Base-by-base conservation (phyloP, 2,329 filamentous ascomycete species). In the Mollisiaceae sp. region DNA sequence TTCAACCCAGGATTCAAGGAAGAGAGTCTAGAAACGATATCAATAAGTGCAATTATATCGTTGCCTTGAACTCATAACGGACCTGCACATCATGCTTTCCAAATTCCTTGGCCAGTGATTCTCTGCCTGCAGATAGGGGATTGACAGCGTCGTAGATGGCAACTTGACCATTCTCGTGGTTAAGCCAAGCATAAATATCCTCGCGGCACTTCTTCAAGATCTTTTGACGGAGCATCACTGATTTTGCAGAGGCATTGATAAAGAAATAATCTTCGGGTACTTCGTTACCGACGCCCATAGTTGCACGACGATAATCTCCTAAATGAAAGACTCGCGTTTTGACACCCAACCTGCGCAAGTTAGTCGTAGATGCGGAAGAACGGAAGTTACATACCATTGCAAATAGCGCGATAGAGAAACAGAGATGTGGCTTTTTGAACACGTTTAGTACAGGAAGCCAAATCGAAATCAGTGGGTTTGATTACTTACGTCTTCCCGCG, bases 81-180 rank as follows among this genome's bases (percentile, higher is more conserved):
- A 92, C 91, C 83, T 94, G 91, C 65, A 99, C 94, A 75, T 97
- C 92, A 76, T 97, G 93, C 80, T 97, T 98, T n/a, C 92, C 90
- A 77, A 99, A 97, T 75, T 99, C 95, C 79, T 97, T 97, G 5
- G 93, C 94, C 20, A 99, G 82, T 12, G 93, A 91, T 63, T 90
- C 87, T 56, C 95, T 88, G 18, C 93, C 94, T 65, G 86, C 88
- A 22, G 92, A 89, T 22, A 95, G 89, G 4, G 94, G 94, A 74
- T 99, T 99, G 20, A 99, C 96, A 35, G 96, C 95, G 79, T 99
- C 95, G 77, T 98, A 99, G 66, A 99, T 98, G 63, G 95, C 95
- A 63, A 99, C 94, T 76, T 99, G 95, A 14, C 95, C 95, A 73
- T 98, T 98, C 75, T 98, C 95, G 72, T 97, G 91, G 74, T 98